Conservation (phyloP, 768 basidiomycete genomes). For the Exsudoporus frostii region DNA sequence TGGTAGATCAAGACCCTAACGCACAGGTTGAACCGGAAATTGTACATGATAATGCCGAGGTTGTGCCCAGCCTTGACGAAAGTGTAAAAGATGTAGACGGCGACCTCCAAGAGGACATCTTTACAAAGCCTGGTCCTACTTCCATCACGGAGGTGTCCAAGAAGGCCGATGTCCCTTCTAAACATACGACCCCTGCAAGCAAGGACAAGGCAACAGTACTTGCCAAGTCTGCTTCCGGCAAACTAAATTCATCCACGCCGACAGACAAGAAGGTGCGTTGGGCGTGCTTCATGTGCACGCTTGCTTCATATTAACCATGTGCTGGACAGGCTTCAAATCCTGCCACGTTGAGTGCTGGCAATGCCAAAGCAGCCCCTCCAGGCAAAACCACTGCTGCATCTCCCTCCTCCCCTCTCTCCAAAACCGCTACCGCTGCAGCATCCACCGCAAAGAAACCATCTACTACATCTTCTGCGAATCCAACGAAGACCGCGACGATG, state of each 20-base stretch:
- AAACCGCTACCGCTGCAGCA: conserved; percentile 28
- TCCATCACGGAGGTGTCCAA: conserved; percentile 21
- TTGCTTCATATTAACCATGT: conserved; percentile 28
- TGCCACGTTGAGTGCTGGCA: conserved; percentile 61
- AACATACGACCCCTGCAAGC: conserved; percentile 20
- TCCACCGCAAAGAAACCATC: conserved; percentile 29
- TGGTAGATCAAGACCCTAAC: conserved; percentile 28
- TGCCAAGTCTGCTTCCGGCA: conserved; percentile 43
- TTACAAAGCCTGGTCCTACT: conserved; percentile 15
- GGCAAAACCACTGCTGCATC: conserved; percentile 40
- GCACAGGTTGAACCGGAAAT: conserved; percentile 19
- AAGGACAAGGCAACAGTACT: conserved; percentile 37
- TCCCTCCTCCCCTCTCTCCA: conserved; percentile 31
- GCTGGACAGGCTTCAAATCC: conserved; percentile 55
- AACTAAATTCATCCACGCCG: conserved; percentile 50
- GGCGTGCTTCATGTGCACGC: conserved; percentile 15
- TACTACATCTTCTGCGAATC: conserved; percentile 28
- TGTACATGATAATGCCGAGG: conserved; percentile 19
- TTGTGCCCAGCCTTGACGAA: conserved; percentile 17
- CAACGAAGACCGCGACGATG: conserved; percentile 34
- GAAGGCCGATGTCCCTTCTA: conserved; percentile 27
- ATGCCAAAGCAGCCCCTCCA: conserved; percentile 42
- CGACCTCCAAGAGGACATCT: conserved; percentile 22
- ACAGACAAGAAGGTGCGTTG: conserved; percentile 65
- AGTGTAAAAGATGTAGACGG: conserved; percentile 9